Percentiles rank a stretch among this genome's conserved stretches.
Evolutionary conservation across 2,329 filamentous ascomycete species (phyloP).

Genomic region (Cladobotryum mycophilum): DNA sequence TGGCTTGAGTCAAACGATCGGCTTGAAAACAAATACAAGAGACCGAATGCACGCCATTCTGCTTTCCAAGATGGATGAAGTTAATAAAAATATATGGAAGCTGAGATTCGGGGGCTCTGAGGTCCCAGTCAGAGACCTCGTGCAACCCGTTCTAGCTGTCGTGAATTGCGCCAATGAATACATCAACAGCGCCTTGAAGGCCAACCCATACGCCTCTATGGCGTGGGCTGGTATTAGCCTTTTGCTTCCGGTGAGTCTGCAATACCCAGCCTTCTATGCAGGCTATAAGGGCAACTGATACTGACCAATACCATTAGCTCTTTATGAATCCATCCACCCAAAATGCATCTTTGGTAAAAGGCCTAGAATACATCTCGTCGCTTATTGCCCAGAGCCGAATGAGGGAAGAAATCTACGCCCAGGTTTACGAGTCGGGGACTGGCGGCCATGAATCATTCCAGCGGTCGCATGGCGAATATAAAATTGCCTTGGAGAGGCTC

Average conservation of each 20-base stretch:
- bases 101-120: not conserved
- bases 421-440: not conserved
- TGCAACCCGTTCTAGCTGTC: slow-evolving; percentile 3
- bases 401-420: not conserved
- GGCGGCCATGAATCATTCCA: not conserved
- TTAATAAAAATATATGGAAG: not conserved
- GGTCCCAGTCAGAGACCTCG: not conserved
- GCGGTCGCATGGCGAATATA: not conserved
- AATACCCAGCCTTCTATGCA: not conserved
- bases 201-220: not conserved
- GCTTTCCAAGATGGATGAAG: not conserved
- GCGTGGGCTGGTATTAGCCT: slow-evolving; percentile 2
- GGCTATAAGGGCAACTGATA: too few relatives aligned
- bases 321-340: not conserved
- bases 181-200: not conserved
- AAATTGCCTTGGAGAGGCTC: not conserved
- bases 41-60: not conserved
- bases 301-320: not conserved
- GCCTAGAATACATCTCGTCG: not conserved
- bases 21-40: not conserved
- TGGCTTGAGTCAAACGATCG: not conserved
- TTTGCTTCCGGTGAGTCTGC: not conserved
- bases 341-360: not conserved
- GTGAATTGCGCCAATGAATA: not conserved
- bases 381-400: not conserved